Percentiles rank a stretch among this genome's conserved stretches.
phyloP scores from a whole-genome alignment of 169 alveolate species.

The Plasmodium billcollinsi region DNA sequence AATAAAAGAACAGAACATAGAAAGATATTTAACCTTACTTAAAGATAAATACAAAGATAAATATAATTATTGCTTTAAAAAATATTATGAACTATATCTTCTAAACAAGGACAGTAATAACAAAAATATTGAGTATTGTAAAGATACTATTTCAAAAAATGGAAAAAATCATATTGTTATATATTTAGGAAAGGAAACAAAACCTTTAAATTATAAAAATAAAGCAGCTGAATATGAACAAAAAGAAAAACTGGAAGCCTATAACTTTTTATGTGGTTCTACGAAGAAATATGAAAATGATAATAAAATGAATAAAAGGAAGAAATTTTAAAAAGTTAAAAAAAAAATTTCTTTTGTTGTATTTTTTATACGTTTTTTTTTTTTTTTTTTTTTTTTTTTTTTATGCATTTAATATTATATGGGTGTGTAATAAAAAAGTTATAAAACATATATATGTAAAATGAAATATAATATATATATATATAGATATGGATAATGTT shows the following conservation, averaged over 20 bases:
- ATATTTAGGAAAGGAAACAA: not conserved
- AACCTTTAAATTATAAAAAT: not conserved
- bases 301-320: not conserved
- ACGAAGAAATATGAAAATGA: not conserved
- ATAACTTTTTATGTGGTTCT: conserved; percentile 11
- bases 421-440: not conserved
- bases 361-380: not conserved
- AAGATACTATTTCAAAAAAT: not conserved
- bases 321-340: conserved; percentile 18
- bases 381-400: not conserved
- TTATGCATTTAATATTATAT: not conserved
- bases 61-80: conserved; percentile 22
- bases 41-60: conserved; percentile 20
- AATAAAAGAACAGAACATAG: conserved; percentile 30
- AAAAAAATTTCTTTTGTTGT: not conserved
- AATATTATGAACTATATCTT: conserved; percentile 31
- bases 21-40: conserved; percentile 18
- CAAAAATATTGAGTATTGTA: not conserved
- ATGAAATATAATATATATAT: no score
- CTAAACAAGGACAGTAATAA: not conserved
- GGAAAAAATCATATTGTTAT: conserved; percentile 11
- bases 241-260: conserved; percentile 21
- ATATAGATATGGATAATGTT: no score
- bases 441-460: no score
- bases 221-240: conserved; percentile 7